Percentiles rank a stretch among this genome's conserved stretches.
phyloP scores from a whole-genome alignment of 768 basidiomycete species.

The Russula olivacea region DNA sequence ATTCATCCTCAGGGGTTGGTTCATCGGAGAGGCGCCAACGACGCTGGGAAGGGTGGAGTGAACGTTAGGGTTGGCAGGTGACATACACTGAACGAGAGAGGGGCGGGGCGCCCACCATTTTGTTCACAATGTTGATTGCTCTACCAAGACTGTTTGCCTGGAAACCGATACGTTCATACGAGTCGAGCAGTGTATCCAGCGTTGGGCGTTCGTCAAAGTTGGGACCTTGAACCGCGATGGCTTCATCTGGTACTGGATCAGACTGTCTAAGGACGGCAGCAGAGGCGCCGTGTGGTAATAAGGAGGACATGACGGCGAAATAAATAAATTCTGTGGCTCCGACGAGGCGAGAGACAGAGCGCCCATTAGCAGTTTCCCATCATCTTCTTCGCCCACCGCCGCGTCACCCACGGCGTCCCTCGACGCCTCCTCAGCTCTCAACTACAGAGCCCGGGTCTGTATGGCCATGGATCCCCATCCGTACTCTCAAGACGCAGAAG shows the following conservation, averaged over 20 bases:
- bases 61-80: not conserved
- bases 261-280: slow-evolving; percentile 76
- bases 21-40: slow-evolving; percentile 89
- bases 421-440: not conserved
- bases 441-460: not conserved
- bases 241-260: slow-evolving; percentile 57
- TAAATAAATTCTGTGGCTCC: not conserved
- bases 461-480: slow-evolving; percentile 1
- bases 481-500: slow-evolving; percentile 4
- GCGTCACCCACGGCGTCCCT: slow-evolving; percentile 13
- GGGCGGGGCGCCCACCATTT: slow-evolving; percentile 62
- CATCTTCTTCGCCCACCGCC: not conserved
- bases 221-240: slow-evolving; percentile 77
- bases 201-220: slow-evolving; percentile 68
- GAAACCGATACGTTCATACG: slow-evolving; percentile 91
- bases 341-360: too few species aligned
- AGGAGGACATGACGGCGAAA: not conserved
- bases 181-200: slow-evolving; percentile 62
- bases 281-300: slow-evolving; percentile 54
- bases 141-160: slow-evolving; percentile 91
- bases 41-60: slow-evolving; percentile 44
- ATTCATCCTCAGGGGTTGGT: slow-evolving; percentile 61
- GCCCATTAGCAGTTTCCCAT: slow-evolving; percentile 1
- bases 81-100: not conserved
- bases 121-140: slow-evolving; percentile 86